phyloP scores from a whole-genome alignment of 1,139 yeast species.

The Meyerozyma athensensis region DNA sequence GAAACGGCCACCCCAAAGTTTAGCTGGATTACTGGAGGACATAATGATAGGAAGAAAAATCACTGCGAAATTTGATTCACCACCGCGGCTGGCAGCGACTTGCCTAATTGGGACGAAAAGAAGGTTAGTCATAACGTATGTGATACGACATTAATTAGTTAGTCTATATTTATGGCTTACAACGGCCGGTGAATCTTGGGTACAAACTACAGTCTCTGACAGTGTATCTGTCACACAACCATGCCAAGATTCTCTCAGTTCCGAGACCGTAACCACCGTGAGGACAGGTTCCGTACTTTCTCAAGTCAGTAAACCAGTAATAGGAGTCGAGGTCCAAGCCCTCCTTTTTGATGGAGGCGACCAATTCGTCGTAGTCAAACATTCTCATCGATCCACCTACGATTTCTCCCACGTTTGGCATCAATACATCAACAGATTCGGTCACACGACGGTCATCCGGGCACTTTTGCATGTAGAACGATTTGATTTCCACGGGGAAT shows the following conservation, averaged over 20 bases:
- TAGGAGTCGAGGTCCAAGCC: conserved; percentile 72
- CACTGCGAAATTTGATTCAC: neutral
- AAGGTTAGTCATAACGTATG: neutral
- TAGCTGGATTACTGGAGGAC: conserved; percentile 43
- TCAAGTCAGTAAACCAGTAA: conserved; percentile 95
- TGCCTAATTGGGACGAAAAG: conserved; percentile 1
- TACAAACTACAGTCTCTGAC: conserved; percentile 97
- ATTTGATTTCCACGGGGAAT: conserved; percentile 96
- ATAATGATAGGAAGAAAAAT: conserved; percentile 6
- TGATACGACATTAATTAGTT: conserved; percentile 3
- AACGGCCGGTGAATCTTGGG: conserved; percentile 97
- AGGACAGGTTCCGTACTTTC: conserved; percentile 96
- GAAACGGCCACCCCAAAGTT: conserved; percentile 98
- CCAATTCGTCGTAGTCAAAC: conserved; percentile 69
- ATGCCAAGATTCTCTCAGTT: conserved; percentile 94
- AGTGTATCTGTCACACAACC: conserved; percentile 96
- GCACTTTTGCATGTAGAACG: conserved; percentile 96
- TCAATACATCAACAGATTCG: conserved; percentile 94
- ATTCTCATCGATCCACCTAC: conserved; percentile 99
- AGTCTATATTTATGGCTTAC: conserved; percentile 63
- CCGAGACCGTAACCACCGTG: conserved; percentile 99
- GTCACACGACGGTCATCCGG: conserved; percentile 89
- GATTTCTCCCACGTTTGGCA: conserved; percentile 98
- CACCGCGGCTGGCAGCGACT: conserved; percentile 1
- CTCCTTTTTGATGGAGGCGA: conserved; percentile 91